Evolutionary conservation across 2,329 filamentous ascomycete genomes (phyloP).

Genomic region (Paracorniculantispora psalliotae): DNA sequence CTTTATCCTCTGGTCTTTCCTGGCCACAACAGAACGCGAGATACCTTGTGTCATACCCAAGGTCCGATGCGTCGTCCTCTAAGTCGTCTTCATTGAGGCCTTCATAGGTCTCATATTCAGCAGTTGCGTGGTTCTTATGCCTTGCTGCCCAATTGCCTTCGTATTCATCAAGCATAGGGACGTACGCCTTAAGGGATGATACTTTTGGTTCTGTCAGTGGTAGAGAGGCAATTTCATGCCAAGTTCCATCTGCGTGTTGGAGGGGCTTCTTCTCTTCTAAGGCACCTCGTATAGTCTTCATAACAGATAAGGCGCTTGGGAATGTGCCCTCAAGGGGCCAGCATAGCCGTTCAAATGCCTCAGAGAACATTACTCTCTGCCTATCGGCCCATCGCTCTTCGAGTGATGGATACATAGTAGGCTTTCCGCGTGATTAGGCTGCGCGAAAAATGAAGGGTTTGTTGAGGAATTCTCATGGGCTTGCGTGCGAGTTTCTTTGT

Average conservation of each 20-base stretch:
- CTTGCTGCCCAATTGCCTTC: conserved; percentile 20
- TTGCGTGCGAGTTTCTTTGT: no score
- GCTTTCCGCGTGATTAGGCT: neutral
- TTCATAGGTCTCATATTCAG: conserved; percentile 19
- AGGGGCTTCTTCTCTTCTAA: conserved; percentile 8
- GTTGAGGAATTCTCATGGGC: no score
- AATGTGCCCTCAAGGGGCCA: conserved; percentile 9
- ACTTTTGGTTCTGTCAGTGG: conserved; percentile 26
- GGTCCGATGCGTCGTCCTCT: conserved; percentile 19
- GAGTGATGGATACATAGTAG: neutral
- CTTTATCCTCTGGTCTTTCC: conserved; percentile 21
- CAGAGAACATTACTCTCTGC: conserved; percentile 2
- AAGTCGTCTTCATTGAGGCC: conserved; percentile 18
- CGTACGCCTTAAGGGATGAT: conserved; percentile 21
- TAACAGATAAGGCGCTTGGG: conserved; percentile 2
- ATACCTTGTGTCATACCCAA: conserved; percentile 22
- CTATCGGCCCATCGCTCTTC: conserved; percentile 3
- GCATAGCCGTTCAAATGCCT: neutral
- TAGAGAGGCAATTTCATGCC: conserved; percentile 23
- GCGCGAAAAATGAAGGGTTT: no score
- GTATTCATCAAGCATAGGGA: conserved; percentile 22
- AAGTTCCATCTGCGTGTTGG: conserved; percentile 16
- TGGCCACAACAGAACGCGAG: conserved; percentile 23
- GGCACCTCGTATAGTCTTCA: conserved; percentile 8
- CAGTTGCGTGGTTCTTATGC: conserved; percentile 19